These are phyloP conservation scores for Suhomyces coccinellae DNA, from an alignment of 1,139 yeast species.

Conservation along the genomic window DNA sequence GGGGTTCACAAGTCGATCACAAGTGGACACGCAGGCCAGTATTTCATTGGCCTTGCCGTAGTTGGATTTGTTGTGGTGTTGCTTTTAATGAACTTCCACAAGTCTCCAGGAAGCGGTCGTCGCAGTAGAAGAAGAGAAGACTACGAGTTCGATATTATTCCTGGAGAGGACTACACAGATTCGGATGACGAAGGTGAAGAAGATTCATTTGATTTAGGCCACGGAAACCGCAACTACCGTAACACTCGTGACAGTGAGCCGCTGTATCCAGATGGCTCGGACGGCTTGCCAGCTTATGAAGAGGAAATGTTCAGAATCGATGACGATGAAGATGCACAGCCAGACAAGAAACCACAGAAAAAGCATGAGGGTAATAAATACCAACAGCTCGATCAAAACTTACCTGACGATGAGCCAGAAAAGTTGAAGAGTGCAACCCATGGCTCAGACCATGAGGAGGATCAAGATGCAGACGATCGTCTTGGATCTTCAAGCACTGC, in stretches of 20 bases:
- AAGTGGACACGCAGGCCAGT: conserved; percentile 51
- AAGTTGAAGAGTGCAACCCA: conserved; percentile 1
- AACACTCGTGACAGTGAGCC: conserved; percentile 6
- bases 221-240: conserved; percentile 3
- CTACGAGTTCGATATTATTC: conserved; percentile 76
- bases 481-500: conserved; percentile 7
- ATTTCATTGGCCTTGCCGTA: conserved; percentile 58
- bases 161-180: conserved; percentile 57
- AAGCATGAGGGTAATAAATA: conserved; percentile 7
- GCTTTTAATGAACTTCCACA: conserved; percentile 54
- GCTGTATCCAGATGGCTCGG: conserved; percentile 13
- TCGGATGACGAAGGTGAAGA: conserved; percentile 21
- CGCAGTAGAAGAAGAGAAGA: conserved; percentile 67
- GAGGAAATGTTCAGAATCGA: conserved; percentile 47
- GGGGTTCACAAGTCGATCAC: conserved; percentile 23
- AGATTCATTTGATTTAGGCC: conserved; percentile 21
- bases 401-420: conserved; percentile 10
- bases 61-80: conserved; percentile 59
- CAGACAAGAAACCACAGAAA: conserved; percentile 13
- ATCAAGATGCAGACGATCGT: conserved; percentile 7
- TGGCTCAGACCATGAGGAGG: conserved; percentile 2
- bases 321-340: conserved; percentile 34
- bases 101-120: conserved; percentile 47
- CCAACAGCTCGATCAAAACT: conserved; percentile 4
- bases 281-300: conserved; percentile 37